Base-by-base conservation (phyloP, 139 green algal genomes). In the Medakamo hakoo region DNA sequence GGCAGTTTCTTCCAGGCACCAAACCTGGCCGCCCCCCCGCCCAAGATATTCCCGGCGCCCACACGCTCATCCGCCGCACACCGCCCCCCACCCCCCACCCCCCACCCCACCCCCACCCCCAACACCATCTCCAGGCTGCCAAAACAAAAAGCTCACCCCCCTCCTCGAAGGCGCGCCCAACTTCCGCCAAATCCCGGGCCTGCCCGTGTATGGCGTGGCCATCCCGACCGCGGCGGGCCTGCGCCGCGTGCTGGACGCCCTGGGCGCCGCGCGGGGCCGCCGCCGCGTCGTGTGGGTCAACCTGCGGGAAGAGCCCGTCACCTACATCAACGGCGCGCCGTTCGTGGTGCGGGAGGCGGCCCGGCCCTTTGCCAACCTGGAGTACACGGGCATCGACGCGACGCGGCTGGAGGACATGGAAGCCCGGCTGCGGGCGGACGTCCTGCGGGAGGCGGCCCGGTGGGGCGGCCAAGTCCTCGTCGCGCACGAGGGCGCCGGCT, bases 151-250 rank as follows among this genome's bases (percentile, higher is more conserved):
- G 71, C 80, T 97, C 0, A 65, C 74, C 1, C 87, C 88, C 1
- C 79, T 92, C 22, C 25, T 96, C 3, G 85, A 95, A 18, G 90
- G 89, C 2, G 88, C 90, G 0, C 90, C 90, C n/a, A 97, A 97
- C 72, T 97, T 89, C 62, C 78, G 90, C 3, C 78, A 90, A 71
- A 78, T 96, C 14, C 69, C 82, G 32, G 81, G 69, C 27, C 64
- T 97, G 27, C 90, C 86, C 3, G 84, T 97, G 28, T 97, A 91
- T 61, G 90, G 90, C 5, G 84, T 97, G 9, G 90, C 90, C 31
- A 94, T 96, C 57, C 90, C 90, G 4, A 97, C 90, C 20, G 81
- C 89, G 0, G 68, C 71, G 4, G 90, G 90, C 16, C 67, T 96
- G 63, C 74, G 84, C 20, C 75, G 78, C 40, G 87, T 95, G 23